Percentiles rank a stretch among this genome's conserved stretches.
Conservation (phyloP, 1,284 basidiomycete species). For the Agaricales sp. region DNA sequence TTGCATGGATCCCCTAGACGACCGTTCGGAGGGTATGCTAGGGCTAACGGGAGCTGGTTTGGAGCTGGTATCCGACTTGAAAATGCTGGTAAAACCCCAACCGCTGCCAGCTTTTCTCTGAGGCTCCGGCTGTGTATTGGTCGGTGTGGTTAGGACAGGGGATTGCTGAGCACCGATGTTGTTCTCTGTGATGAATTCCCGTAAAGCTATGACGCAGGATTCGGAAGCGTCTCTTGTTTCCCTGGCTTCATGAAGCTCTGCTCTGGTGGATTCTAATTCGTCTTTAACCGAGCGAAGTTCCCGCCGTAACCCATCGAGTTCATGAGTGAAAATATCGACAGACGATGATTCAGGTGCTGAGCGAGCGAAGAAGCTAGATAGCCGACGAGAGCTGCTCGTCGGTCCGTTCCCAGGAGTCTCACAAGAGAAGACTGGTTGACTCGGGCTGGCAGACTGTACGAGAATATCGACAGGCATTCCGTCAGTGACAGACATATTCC, state of each 20-base stretch:
- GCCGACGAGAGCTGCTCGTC: constrained; percentile 26
- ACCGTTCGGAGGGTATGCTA: neutral
- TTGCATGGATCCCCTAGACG: neutral
- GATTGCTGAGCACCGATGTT: constrained; percentile 37
- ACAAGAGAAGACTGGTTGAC: neutral
- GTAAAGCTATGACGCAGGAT: constrained; percentile 68
- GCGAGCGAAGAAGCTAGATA: constrained; percentile 47
- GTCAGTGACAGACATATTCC: constrained; percentile 14
- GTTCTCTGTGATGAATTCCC: constrained; percentile 78
- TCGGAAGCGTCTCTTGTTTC: constrained; percentile 87
- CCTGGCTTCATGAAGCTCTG: constrained; percentile 63
- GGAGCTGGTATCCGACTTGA: constrained; percentile 4
- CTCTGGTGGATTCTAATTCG: constrained; percentile 53
- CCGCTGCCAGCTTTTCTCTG: constrained; percentile 5
- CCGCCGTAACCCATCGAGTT: constrained; percentile 48
- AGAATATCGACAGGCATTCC: constrained; percentile 12
- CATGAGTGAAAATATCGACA: constrained; percentile 23
- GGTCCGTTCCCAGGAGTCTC: constrained; percentile 15
- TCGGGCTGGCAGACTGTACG: constrained; percentile 11
- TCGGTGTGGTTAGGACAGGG: constrained; percentile 8
- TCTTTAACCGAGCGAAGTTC: constrained; percentile 49
- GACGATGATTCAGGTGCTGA: constrained; percentile 23
- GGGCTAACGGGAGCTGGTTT: neutral
- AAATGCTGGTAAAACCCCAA: constrained; percentile 1
- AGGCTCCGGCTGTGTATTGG: neutral